phyloP scores from a whole-genome alignment of 2,329 filamentous ascomycete genomes.

The Seiridium unicorne region DNA sequence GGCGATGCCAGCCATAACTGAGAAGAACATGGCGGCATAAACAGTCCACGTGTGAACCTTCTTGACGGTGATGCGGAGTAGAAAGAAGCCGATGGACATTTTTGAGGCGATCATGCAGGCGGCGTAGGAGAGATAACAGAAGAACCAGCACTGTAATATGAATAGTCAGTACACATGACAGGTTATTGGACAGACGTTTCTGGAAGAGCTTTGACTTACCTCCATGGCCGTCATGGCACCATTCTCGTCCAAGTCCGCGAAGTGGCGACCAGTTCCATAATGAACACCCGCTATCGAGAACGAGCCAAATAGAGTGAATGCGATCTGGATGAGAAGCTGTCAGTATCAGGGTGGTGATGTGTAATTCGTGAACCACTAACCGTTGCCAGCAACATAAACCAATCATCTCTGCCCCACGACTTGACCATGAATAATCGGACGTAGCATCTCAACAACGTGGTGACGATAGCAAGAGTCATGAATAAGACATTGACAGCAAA shows the following conservation, averaged over 20 bases:
- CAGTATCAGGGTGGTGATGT: neutral
- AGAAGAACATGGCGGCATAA: conserved; percentile 13
- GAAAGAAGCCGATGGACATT: conserved; percentile 18
- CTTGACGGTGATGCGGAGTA: conserved; percentile 18
- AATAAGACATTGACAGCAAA: conserved; percentile 10
- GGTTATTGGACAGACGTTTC: too few species aligned
- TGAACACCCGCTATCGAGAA: conserved; percentile 9
- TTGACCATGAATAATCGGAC: conserved; percentile 10
- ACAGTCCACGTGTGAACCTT: conserved; percentile 16
- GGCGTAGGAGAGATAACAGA: conserved; percentile 16
- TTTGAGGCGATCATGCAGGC: conserved; percentile 17
- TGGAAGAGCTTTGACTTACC: conserved; percentile 1
- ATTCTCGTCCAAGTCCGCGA: neutral
- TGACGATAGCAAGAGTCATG: conserved; percentile 6
- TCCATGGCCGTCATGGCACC: conserved; percentile 7
- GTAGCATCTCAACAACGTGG: conserved; percentile 10
- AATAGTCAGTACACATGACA: neutral
- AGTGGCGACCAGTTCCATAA: conserved; percentile 11
- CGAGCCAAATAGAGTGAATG: conserved; percentile 4
- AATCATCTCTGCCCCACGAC: conserved; percentile 10
- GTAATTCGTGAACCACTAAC: neutral
- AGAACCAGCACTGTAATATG: conserved; percentile 10
- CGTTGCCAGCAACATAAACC: conserved; percentile 9
- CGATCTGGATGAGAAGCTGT: neutral
- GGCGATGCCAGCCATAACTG: conserved; percentile 13